Percentiles rank a stretch among this genome's conserved stretches.
These are phyloP conservation scores for Geotrichum europaeum DNA, from an alignment of 1,139 yeast species.

Conservation along the genomic window DNA sequence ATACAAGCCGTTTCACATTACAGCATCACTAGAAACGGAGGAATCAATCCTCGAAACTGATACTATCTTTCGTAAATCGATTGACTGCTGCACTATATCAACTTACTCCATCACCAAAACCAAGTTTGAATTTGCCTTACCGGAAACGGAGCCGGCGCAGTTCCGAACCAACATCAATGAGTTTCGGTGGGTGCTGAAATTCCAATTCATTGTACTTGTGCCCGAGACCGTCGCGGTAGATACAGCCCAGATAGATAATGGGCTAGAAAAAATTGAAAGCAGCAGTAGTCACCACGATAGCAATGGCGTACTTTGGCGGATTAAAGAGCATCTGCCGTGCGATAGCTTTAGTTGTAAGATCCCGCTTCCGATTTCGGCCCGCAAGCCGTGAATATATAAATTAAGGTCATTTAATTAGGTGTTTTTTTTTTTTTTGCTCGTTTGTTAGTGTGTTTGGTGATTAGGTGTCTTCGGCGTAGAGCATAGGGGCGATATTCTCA, in stretches of 20 bases:
- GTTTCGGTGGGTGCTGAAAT: background rate
- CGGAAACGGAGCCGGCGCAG: constrained; percentile 2
- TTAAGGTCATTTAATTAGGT: background rate
- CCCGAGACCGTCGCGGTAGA: background rate
- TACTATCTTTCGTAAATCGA: background rate
- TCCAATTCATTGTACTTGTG: background rate
- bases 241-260: background rate
- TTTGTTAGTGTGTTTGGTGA: background rate
- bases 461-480: constrained; percentile 5
- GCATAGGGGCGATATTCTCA: constrained; percentile 11
- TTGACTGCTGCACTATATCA: background rate
- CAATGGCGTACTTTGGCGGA: background rate
- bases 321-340: constrained; percentile 1
- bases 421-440: background rate
- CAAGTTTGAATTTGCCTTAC: constrained; percentile 3
- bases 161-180: background rate
- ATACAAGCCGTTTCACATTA: background rate
- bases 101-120: background rate
- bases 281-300: background rate
- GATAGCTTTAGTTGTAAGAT: constrained; percentile 4
- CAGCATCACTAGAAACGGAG: background rate
- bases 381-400: background rate
- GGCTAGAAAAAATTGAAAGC: background rate
- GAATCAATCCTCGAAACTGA: background rate
- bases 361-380: background rate